phyloP scores from a whole-genome alignment of 176 grass and related monocot species.

The Dendrocalamus sinicus region DNA sequence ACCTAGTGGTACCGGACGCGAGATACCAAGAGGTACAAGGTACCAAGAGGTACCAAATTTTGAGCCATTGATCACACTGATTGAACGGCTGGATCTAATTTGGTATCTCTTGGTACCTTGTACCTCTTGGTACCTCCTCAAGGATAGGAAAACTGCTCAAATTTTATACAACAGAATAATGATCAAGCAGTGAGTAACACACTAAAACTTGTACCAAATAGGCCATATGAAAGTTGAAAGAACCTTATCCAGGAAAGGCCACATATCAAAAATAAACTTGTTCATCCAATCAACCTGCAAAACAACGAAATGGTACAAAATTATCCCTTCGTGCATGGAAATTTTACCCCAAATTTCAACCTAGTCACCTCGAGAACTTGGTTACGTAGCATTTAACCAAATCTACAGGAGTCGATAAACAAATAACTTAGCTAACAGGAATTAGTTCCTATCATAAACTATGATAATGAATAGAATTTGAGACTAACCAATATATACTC shows the following conservation, averaged over 20 bases:
- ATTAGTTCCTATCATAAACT: background rate
- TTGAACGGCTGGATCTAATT: too few species aligned
- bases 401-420: background rate
- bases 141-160: too few species aligned
- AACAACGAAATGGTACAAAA: constrained; percentile 15
- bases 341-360: background rate
- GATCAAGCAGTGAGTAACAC: background rate
- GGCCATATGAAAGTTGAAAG: constrained; percentile 51
- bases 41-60: too few species aligned
- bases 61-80: too few species aligned
- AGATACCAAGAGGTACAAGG: too few species aligned
- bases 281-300: constrained; percentile 96
- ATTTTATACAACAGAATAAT: background rate
- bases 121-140: too few species aligned
- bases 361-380: background rate
- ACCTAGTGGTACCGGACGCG: too few species aligned
- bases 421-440: background rate
- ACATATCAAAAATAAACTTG: constrained; percentile 77
- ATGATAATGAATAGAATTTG: background rate
- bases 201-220: constrained; percentile 41
- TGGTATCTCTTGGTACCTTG: too few species aligned
- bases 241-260: constrained; percentile 96
- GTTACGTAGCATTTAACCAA: background rate
- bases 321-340: background rate
- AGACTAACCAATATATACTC: too few species aligned